Evolutionary conservation across 768 basidiomycete species (phyloP).

Genomic region (Collybia nuda): DNA sequence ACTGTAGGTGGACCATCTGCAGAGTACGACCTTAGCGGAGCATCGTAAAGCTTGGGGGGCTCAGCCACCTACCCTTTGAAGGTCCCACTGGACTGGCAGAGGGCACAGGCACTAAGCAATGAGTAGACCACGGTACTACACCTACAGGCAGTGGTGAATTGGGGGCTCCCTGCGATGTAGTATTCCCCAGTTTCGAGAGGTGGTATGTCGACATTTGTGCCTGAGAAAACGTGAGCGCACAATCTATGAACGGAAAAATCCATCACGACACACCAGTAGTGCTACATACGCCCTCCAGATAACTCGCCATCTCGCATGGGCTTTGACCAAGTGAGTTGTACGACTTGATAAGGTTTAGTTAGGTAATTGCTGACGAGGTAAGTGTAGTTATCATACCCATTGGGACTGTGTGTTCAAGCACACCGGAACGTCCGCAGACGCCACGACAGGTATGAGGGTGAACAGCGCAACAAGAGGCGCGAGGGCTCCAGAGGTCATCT

Average conservation of each 20-base stretch:
- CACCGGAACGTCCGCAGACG: too few relatives aligned
- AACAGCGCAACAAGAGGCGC: too few relatives aligned
- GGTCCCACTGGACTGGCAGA: slow-evolving; percentile 7
- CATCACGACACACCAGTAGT: neutral
- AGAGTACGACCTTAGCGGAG: neutral
- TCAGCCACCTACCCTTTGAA: neutral
- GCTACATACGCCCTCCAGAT: neutral
- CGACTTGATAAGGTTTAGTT: neutral
- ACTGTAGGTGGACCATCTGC: neutral
- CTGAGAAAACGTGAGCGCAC: neutral
- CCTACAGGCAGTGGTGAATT: neutral
- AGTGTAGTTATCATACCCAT: too few relatives aligned
- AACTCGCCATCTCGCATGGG: neutral
- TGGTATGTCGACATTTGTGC: neutral
- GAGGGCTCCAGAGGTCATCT: too few relatives aligned
- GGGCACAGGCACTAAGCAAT: neutral
- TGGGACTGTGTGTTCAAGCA: too few relatives aligned
- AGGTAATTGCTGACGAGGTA: too few relatives aligned
- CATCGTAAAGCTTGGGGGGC: neutral
- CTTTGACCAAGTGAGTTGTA: slow-evolving; percentile 1
- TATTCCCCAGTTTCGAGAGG: neutral
- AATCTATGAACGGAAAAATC: neutral
- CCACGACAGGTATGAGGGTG: too few relatives aligned
- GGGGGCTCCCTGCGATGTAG: neutral
- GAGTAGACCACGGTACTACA: slow-evolving; percentile 1